Base-by-base conservation (phyloP, 352 stramenopile genomes). In the Pythium aristosporum region DNA sequence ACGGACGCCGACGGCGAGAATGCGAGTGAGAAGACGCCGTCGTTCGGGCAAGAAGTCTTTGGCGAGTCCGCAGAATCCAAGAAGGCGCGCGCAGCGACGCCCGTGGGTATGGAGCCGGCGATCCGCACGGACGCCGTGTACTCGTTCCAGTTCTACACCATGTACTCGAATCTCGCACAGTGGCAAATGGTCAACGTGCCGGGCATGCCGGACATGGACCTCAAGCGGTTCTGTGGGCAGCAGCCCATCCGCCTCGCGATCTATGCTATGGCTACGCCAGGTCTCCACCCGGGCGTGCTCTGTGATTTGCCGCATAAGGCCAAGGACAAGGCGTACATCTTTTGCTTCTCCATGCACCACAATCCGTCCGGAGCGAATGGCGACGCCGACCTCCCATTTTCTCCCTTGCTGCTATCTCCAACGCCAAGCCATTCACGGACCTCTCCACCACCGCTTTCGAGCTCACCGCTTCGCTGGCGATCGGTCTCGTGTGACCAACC, bases 141-240 rank as follows among this genome's bases (percentile, higher is more conserved):
- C 57, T 82, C 76, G 10, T 81, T 92, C 61, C 75, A 88, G 59
- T 85, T 81, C 61, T 67, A 82, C 59, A 85, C 75, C 21, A 76
- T 71, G 39, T 74, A 83, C 61, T 54, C 58, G 0, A 75, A 88
- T 39, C 66, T 85, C 57, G 69, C 68, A 41, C 70, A 72, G 44
- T 87, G 76, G 74, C 75, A 72, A 50, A 65, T 91, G 18, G 71
- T 74, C 18, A 84, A 80, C 51, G 16, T 87, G 12, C 66, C 71
- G 3, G 73, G 74, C 2, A 57, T 80, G 20, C 68, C 65, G 8
- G 72, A 87, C 43, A 61, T 88, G 55, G 69, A 76, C 6, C 47
- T 85, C 28, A 66, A 57, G 16, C 76, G 77, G 44, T 73, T 80
- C 16, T 68, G 53, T 7, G 68, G 70, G 3, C 49, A 57, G 12